Base-by-base conservation (phyloP, 371 early-diverging fungal species). In the Actinomortierella ambigua region DNA sequence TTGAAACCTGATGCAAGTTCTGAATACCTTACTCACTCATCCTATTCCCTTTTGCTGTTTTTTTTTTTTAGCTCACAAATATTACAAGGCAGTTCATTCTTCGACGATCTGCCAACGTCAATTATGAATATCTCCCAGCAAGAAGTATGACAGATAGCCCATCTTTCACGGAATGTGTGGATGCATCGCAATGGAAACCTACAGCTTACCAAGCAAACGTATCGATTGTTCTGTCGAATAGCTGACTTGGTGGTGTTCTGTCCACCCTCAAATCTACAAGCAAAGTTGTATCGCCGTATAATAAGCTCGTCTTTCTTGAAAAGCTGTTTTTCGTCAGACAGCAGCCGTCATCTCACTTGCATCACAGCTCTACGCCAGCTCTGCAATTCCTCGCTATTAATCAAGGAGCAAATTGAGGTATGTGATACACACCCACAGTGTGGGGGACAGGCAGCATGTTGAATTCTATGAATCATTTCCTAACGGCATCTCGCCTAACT, bases 51-150 rank as follows among this genome's bases (percentile, higher is more conserved):
- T 29, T 23, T 26, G 18, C 34, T 14, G 9, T 49, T 34, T 22
- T 27, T 23, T 29, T 26, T 2, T 14, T 42, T 57, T 43, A 82
- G 80, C 77, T 90, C 7, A 52, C 77, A 3, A 58, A 78, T 11
- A 34, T 87, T 7, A 86, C 87, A 9, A 61, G 68, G 27, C 78
- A 67, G 40, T 90, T 88, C 60, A 77, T 88, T 24, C 63, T 89
- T 43, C 62, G 88, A 26, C 82, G 89, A 44, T 79, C 81, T 0
- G 82, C 82, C 44, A 71, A 81, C 27, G 79, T 84, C 15, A 85
- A 82, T 53, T 67, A 79, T 3, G 65, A 81, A 54, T 83, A 82
- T 57, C 75, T 92, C 24, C 91, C 89, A 14, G 78, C 82, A 1
- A 90, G 85, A 69, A 63, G 75, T 75, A 69, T 23, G 11, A n/a